Percentiles rank a stretch among this genome's conserved stretches.
These are phyloP conservation scores for Bathelium albidoporum DNA, from an alignment of 495 filamentous ascomycete genomes.

Conservation along the genomic window DNA sequence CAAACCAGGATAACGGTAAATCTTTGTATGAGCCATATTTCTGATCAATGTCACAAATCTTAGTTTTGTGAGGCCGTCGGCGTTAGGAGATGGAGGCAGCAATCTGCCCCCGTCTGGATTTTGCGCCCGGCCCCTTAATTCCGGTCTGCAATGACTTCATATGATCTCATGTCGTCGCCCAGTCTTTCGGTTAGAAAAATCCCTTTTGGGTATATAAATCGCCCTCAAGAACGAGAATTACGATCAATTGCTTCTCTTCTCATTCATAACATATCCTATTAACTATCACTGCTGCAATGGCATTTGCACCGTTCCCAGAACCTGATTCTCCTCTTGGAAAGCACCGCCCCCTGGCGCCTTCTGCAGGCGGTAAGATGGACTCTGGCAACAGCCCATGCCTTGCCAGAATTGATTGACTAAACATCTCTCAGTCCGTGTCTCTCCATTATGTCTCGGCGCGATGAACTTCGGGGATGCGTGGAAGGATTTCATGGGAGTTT, in stretches of 20 bases:
- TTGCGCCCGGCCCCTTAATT: too few relatives aligned
- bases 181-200: too few relatives aligned
- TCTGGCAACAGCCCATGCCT: neutral
- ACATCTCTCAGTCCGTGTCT: conserved; percentile 2
- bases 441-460: conserved; percentile 15
- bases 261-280: neutral
- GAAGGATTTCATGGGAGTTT: conserved; percentile 15
- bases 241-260: neutral
- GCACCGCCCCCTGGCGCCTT: neutral
- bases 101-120: too few relatives aligned
- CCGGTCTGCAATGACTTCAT: neutral
- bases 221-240: too few relatives aligned
- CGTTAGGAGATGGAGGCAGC: too few relatives aligned
- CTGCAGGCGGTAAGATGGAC: neutral
- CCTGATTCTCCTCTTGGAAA: neutral
- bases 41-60: too few relatives aligned
- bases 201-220: too few relatives aligned
- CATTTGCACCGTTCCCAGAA: neutral
- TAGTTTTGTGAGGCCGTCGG: too few relatives aligned
- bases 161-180: neutral
- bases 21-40: too few relatives aligned
- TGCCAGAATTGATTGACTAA: neutral
- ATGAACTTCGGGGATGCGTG: conserved; percentile 19
- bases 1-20: too few relatives aligned
- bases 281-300: neutral